Percentiles rank a stretch among this genome's conserved stretches.
These are phyloP conservation scores for Vaccinium corymbosum DNA, from an alignment of 148 eudicot genomes.

Conservation along the genomic window DNA sequence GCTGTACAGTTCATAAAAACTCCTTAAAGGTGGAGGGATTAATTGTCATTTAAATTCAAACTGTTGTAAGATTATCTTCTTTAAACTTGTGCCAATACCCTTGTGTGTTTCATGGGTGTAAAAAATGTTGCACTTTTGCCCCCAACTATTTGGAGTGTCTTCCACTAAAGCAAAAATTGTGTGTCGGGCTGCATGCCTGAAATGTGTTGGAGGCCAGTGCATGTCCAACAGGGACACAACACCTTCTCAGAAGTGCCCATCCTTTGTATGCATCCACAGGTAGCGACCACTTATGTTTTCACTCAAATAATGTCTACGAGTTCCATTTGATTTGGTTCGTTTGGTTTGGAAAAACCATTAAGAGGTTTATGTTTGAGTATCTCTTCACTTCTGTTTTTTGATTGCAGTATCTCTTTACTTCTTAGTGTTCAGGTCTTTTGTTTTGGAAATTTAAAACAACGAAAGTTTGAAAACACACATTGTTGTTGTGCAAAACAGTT, in stretches of 20 bases:
- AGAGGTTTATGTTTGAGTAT: neutral
- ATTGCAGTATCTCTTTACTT: neutral
- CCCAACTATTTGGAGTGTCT: neutral
- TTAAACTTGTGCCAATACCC: neutral
- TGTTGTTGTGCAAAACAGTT: neutral
- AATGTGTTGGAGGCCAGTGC: neutral
- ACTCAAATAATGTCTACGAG: neutral
- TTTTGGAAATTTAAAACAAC: neutral
- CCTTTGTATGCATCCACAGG: neutral
- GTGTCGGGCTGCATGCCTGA: neutral
- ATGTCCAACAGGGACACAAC: neutral
- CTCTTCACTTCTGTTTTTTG: neutral
- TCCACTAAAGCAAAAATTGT: neutral
- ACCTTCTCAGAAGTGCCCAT: conserved; percentile 1
- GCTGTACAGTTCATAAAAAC: neutral
- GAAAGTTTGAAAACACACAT: neutral
- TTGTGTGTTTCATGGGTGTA: neutral
- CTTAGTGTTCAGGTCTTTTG: neutral
- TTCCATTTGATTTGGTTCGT: neutral
- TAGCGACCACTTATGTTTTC: neutral
- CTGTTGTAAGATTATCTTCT: neutral
- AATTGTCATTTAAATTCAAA: neutral
- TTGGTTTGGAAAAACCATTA: neutral
- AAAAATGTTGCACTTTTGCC: neutral
- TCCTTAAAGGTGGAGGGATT: neutral